Evolutionary conservation across 2,329 filamentous ascomycete genomes (phyloP).

Genomic region (Xylariaceae sp.): DNA sequence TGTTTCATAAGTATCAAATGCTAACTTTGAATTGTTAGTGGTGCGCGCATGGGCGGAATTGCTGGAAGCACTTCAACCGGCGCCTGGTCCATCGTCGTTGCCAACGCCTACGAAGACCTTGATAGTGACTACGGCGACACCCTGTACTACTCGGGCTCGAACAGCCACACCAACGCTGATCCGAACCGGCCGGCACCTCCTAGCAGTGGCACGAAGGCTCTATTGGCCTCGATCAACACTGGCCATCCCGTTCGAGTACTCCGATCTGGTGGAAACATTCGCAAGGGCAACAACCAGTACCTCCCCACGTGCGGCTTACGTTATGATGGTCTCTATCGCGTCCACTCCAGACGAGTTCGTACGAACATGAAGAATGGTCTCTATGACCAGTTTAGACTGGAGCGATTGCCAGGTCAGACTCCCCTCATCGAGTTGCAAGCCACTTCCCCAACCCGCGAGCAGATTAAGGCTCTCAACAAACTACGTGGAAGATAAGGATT

Average conservation of each 20-base stretch:
- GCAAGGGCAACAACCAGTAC: constrained; percentile 8
- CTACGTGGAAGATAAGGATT: constrained; percentile 4
- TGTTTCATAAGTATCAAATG: neutral
- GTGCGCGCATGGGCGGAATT: constrained; percentile 24
- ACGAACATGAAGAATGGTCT: constrained; percentile 26
- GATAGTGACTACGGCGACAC: constrained; percentile 15
- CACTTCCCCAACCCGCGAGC: constrained; percentile 19
- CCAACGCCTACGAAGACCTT: constrained; percentile 17
- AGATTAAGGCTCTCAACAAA: constrained; percentile 12
- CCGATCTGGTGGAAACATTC: constrained; percentile 21
- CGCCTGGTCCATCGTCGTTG: constrained; percentile 28
- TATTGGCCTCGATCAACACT: constrained; percentile 20
- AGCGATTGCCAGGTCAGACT: constrained; percentile 19
- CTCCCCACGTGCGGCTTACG: constrained; percentile 25
- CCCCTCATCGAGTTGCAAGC: constrained; percentile 16
- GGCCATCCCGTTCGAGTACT: constrained; percentile 26
- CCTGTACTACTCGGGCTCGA: constrained; percentile 20
- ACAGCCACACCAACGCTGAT: constrained; percentile 18
- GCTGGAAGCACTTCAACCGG: constrained; percentile 20
- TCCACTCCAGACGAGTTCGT: constrained; percentile 4
- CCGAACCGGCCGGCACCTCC: constrained; percentile 14
- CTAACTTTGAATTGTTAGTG: neutral
- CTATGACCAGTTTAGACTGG: constrained; percentile 28
- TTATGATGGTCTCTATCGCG: constrained; percentile 29
- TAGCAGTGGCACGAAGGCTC: constrained; percentile 20